Evolutionary conservation across 1,284 basidiomycete genomes (phyloP).

Genomic region (Athelia psychrophila): DNA sequence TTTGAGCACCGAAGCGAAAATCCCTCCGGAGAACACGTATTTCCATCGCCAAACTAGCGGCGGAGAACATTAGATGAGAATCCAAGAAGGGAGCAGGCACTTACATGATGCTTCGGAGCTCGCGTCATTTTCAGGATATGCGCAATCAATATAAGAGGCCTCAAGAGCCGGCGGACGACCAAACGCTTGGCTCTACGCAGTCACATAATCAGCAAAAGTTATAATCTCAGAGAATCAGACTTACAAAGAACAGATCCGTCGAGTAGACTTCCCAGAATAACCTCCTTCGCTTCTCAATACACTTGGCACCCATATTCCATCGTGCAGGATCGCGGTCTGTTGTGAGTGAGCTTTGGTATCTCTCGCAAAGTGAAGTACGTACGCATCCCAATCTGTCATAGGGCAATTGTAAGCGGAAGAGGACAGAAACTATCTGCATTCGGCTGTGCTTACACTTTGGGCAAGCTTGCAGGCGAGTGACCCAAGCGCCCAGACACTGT

Average conservation of each 20-base stretch:
- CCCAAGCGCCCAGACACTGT: no score
- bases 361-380: no score
- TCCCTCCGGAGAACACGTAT: conserved; percentile 65
- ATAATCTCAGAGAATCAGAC: no score
- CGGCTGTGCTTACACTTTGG: no score
- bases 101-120: conserved; percentile 50
- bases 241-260: conserved; percentile 68
- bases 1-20: conserved; percentile 62
- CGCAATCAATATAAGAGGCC: conserved; percentile 63
- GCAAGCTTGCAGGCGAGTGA: no score
- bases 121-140: conserved; percentile 54
- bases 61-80: no score
- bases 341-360: no score
- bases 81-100: no score
- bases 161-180: conserved; percentile 64
- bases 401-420: no score
- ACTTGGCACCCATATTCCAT: conserved; percentile 54
- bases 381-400: no score
- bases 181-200: conserved; percentile 51
- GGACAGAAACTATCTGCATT: no score
- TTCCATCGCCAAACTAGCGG: no score
- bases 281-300: conserved; percentile 67
- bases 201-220: conserved; percentile 4
- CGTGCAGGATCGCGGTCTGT: conserved; percentile 60
- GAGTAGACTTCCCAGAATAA: conserved; percentile 73